These are phyloP conservation scores for Aspergillus cristatus DNA, from an alignment of 495 filamentous ascomycete species.

Conservation along the genomic window DNA sequence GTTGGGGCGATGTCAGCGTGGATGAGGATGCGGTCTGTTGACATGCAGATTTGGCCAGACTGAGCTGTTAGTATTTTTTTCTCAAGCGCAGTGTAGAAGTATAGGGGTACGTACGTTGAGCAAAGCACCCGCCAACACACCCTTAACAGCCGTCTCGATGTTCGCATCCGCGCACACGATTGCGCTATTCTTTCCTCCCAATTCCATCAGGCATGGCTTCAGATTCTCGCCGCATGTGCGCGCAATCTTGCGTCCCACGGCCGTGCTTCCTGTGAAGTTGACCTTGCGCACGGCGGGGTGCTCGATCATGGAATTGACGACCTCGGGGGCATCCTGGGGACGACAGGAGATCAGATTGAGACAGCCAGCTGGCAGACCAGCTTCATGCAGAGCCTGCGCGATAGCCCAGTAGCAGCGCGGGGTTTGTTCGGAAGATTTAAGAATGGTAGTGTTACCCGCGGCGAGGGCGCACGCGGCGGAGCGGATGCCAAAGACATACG, in stretches of 20 bases:
- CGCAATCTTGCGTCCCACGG: slow-evolving; percentile 48
- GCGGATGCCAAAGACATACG: slow-evolving; percentile 59
- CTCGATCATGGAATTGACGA: slow-evolving; percentile 48
- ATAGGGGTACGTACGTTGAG: slow-evolving; percentile 29
- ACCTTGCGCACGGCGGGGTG: slow-evolving; percentile 50
- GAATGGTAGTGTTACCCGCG: slow-evolving; percentile 66
- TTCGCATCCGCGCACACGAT: slow-evolving; percentile 52
- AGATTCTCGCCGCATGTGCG: slow-evolving; percentile 41
- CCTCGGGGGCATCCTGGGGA: slow-evolving; percentile 41
- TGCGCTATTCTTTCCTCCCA: slow-evolving; percentile 52
- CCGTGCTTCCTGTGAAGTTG: slow-evolving; percentile 52
- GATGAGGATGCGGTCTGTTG: slow-evolving; percentile 77
- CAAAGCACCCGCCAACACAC: slow-evolving; percentile 41
- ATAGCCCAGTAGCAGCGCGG: slow-evolving; percentile 68
- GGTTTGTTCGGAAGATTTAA: slow-evolving; percentile 67
- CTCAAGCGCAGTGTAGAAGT: background rate
- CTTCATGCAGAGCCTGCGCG: slow-evolving; percentile 56
- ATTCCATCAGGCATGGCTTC: slow-evolving; percentile 53
- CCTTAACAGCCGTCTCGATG: slow-evolving; percentile 39
- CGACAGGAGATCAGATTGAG: slow-evolving; percentile 45
- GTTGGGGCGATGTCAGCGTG: slow-evolving; percentile 53
- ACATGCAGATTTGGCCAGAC: slow-evolving; percentile 84
- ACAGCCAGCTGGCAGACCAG: slow-evolving; percentile 54
- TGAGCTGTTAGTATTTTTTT: slow-evolving; percentile 9
- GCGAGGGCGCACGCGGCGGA: slow-evolving; percentile 67